Evolutionary conservation across 345 rosid species (phyloP).

Genomic region (Atalantia buxifolia): DNA sequence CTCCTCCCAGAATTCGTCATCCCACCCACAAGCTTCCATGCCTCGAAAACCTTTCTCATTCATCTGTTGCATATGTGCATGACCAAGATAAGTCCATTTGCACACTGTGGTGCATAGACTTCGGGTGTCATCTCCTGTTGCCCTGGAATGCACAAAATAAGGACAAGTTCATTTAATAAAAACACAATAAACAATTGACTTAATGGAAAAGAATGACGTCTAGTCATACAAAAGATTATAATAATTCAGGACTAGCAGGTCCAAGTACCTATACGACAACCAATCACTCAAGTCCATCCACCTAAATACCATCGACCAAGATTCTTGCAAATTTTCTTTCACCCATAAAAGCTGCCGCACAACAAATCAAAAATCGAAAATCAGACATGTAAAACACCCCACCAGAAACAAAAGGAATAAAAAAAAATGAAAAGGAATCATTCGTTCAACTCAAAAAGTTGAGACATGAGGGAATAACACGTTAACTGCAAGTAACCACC

Average conservation of each 20-base stretch:
- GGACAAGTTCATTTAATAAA: neutral
- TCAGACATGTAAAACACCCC: too few species aligned
- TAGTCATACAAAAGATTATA: neutral
- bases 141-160: conserved; percentile 39
- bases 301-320: conserved; percentile 92
- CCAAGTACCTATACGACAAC: conserved; percentile 76
- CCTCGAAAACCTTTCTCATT: conserved; percentile 70
- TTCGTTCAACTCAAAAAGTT: neutral
- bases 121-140: conserved; percentile 94
- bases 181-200: conserved; percentile 3
- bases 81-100: conserved; percentile 99
- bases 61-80: conserved; percentile 92
- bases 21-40: conserved; percentile 99
- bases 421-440: neutral
- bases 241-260: neutral
- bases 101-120: conserved; percentile 96
- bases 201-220: conserved; percentile 4
- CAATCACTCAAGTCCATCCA: conserved; percentile 99
- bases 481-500: neutral
- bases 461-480: neutral
- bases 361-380: neutral
- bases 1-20: conserved; percentile 98
- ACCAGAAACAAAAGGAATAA: neutral
- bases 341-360: conserved; percentile 91
- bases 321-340: conserved; percentile 87